phyloP scores from a whole-genome alignment of 352 stramenopile genomes.

The Phytophthora rubi region DNA sequence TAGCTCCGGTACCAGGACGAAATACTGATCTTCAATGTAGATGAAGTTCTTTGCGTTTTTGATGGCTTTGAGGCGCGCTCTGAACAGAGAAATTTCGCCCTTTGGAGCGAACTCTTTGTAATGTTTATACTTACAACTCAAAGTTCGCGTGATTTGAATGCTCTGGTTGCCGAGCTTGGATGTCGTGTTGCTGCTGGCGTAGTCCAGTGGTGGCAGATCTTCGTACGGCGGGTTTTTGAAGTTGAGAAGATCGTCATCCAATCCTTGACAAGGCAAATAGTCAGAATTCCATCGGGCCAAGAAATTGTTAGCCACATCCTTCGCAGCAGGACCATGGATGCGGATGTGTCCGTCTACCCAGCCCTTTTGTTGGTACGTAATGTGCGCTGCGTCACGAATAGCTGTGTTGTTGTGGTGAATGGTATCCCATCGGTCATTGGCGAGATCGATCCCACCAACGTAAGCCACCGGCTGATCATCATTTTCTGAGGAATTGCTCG shows the following conservation, averaged over 20 bases:
- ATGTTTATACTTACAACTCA: neutral
- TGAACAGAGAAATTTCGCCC: neutral
- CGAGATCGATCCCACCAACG: neutral
- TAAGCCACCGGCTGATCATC: neutral
- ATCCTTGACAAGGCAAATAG: neutral
- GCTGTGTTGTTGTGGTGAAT: neutral
- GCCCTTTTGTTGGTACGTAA: neutral
- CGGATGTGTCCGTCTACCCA: neutral
- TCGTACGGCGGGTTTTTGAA: neutral
- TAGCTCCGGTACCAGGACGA: neutral
- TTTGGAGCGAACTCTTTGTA: neutral
- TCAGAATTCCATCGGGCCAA: neutral
- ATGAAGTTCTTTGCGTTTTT: neutral
- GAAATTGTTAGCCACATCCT: neutral
- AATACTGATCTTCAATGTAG: neutral
- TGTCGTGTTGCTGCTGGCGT: slow-evolving; percentile 15
- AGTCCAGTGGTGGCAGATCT: neutral
- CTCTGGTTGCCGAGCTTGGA: neutral
- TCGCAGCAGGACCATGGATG: neutral
- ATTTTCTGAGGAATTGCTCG: neutral
- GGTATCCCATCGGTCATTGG: neutral
- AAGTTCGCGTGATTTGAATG: neutral
- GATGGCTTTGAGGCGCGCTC: neutral
- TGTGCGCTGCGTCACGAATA: neutral
- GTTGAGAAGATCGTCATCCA: neutral